Conservation (phyloP, 2,329 filamentous ascomycete species). For the Pseudopyricularia cyperi region DNA sequence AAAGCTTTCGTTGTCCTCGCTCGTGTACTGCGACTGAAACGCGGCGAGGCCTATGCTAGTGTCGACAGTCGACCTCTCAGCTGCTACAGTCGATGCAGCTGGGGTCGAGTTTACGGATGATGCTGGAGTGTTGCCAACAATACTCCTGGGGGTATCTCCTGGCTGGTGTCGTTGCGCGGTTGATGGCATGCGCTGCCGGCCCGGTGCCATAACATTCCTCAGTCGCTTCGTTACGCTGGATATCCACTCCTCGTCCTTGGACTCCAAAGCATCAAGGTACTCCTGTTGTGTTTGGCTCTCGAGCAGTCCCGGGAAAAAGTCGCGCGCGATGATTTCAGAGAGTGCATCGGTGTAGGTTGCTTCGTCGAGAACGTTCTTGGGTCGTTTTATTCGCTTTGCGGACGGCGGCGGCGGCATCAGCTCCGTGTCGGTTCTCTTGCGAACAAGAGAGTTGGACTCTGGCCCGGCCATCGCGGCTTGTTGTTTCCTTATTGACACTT, state of each 20-base stretch:
- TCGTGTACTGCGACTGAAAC: slow-evolving; percentile 90
- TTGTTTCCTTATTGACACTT: neutral
- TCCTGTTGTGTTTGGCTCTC: slow-evolving; percentile 83
- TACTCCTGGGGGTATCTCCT: slow-evolving; percentile 48
- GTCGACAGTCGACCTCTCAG: slow-evolving; percentile 42
- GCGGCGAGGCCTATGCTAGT: slow-evolving; percentile 68
- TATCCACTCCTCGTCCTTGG: slow-evolving; percentile 77
- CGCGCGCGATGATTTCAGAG: slow-evolving; percentile 86
- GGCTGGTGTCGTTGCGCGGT: slow-evolving; percentile 15
- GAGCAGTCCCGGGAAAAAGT: slow-evolving; percentile 88
- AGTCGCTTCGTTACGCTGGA: slow-evolving; percentile 61
- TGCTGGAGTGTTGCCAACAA: slow-evolving; percentile 60
- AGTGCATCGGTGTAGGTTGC: slow-evolving; percentile 84
- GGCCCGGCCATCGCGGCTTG: slow-evolving; percentile 1
- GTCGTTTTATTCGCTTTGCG: slow-evolving; percentile 82
- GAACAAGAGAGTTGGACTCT: slow-evolving; percentile 46
- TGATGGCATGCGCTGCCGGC: slow-evolving; percentile 26
- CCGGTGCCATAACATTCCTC: slow-evolving; percentile 70
- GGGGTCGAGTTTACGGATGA: slow-evolving; percentile 29
- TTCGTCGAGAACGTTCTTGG: slow-evolving; percentile 78
- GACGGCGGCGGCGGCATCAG: slow-evolving; percentile 82
- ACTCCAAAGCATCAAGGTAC: slow-evolving; percentile 82
- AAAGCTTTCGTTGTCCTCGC: slow-evolving; percentile 96
- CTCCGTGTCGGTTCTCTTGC: slow-evolving; percentile 55
- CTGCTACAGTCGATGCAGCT: slow-evolving; percentile 10